Conservation (phyloP, 2,329 filamentous ascomycete species). For the Penicillium verrucosum region DNA sequence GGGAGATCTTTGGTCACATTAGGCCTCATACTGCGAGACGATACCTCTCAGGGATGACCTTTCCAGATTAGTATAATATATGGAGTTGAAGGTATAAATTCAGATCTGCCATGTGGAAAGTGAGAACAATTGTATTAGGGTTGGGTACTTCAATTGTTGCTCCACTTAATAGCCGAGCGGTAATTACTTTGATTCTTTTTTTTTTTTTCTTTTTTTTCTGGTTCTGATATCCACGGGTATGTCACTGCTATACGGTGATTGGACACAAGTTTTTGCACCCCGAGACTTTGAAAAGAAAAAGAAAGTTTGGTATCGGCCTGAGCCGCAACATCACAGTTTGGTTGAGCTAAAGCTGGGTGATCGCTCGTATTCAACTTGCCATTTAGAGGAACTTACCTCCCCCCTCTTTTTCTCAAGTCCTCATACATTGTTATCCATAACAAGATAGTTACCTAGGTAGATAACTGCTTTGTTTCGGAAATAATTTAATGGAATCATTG, state of each 20-base stretch:
- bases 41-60: background rate
- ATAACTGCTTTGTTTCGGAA: background rate
- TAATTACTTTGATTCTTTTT: background rate
- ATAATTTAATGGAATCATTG: background rate
- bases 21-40: background rate
- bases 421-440: too few relatives aligned
- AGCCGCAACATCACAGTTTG: conserved; percentile 14
- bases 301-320: conserved; percentile 21
- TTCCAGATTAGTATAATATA: background rate
- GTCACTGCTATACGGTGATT: too few relatives aligned
- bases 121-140: background rate
- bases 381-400: background rate
- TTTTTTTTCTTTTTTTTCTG: background rate
- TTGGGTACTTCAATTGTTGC: background rate
- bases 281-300: too few relatives aligned
- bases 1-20: background rate
- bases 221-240: too few relatives aligned
- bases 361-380: conserved; percentile 20
- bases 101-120: conserved; percentile 1
- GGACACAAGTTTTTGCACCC: too few relatives aligned
- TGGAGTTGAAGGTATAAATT: background rate
- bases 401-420: background rate
- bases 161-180: conserved; percentile 3
- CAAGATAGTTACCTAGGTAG: too few relatives aligned
- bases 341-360: conserved; percentile 6